These are phyloP conservation scores for Aphanomyces cochlioides DNA, from an alignment of 352 stramenopile genomes.

Conservation along the genomic window DNA sequence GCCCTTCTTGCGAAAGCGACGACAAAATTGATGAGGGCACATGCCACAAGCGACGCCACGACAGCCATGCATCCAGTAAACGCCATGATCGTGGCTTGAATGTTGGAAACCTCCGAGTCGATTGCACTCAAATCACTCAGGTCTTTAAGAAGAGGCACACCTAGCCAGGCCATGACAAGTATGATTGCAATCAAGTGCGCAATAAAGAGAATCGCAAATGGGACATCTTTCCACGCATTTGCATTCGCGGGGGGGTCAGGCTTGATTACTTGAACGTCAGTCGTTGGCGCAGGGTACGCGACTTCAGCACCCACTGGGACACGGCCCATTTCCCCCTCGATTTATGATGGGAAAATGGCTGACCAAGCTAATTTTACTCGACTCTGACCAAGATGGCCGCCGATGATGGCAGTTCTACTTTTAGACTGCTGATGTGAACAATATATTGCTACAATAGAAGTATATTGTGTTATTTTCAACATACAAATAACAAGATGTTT, in stretches of 20 bases:
- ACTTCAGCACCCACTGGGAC: too few species aligned
- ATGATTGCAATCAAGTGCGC: conserved; percentile 8
- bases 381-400: too few species aligned
- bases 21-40: neutral
- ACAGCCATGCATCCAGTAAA: neutral
- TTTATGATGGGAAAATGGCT: too few species aligned
- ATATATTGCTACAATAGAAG: too few species aligned
- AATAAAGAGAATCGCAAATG: conserved; percentile 24
- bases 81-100: neutral
- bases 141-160: neutral
- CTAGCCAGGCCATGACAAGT: neutral
- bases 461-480: too few species aligned
- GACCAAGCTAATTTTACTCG: too few species aligned
- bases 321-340: too few species aligned
- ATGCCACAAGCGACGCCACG: neutral
- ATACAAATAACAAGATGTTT: too few species aligned
- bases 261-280: conserved; percentile 11
- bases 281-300: too few species aligned
- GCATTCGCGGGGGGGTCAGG: neutral
- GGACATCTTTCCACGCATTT: conserved; percentile 5
- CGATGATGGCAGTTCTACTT: too few species aligned
- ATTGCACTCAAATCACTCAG: neutral
- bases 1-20: neutral
- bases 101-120: neutral
- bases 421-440: too few species aligned